Evolutionary conservation across 768 basidiomycete species (phyloP).

Genomic region (Nidula microcarpa): DNA sequence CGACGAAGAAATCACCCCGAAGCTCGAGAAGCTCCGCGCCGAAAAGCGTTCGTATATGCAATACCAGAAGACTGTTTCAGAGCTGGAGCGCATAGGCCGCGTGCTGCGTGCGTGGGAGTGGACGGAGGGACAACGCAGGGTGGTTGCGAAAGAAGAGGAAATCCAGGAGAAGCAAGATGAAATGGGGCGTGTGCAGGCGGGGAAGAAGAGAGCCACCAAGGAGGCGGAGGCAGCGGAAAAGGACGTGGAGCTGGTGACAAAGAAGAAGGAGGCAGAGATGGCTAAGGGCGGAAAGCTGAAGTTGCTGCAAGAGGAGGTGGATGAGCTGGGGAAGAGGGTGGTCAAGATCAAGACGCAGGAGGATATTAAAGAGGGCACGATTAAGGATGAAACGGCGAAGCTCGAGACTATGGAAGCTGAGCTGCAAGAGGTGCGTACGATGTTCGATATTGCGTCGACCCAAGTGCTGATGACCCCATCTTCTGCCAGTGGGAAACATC

Average conservation of each 20-base stretch:
- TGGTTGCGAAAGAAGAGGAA: constrained; percentile 52
- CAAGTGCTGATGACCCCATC: not conserved
- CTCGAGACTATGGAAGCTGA: constrained; percentile 50
- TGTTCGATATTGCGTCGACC: not conserved
- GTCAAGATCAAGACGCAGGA: constrained; percentile 83
- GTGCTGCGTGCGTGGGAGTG: constrained; percentile 88
- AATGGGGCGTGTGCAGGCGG: constrained; percentile 39
- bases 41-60: constrained; percentile 89
- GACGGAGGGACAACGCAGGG: constrained; percentile 55
- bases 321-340: constrained; percentile 72
- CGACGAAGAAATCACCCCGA: constrained; percentile 89
- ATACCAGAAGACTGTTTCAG: constrained; percentile 85
- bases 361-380: constrained; percentile 72
- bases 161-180: constrained; percentile 49
- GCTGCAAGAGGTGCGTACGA: constrained; percentile 40
- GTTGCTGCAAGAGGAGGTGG: constrained; percentile 77
- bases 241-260: constrained; percentile 61
- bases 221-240: constrained; percentile 67
- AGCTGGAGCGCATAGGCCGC: constrained; percentile 83
- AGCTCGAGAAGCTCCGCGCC: constrained; percentile 82
- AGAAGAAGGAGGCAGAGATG: constrained; percentile 81
- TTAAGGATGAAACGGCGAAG: constrained; percentile 75
- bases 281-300: constrained; percentile 92
- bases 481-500: constrained; percentile 50
- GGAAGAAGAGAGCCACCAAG: constrained; percentile 44